Evolutionary conservation across 2,329 filamentous ascomycete species (phyloP), one percentile per base, ranked within the genome.

Genomic region (Colletotrichum horii): DNA sequence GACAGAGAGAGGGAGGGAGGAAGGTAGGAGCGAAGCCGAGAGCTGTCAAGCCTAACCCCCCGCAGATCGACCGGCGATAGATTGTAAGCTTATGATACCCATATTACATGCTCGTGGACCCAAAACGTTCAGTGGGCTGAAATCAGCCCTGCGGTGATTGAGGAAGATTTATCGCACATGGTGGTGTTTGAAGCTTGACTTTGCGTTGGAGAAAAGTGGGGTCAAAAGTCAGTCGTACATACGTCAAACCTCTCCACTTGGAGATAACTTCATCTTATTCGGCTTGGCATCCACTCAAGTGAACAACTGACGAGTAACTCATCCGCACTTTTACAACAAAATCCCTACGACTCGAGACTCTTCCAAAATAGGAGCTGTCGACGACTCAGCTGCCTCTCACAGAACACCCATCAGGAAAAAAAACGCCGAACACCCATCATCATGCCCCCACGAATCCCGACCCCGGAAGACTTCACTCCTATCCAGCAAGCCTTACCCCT

Each of bases 381-480:
- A 62, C 58, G 58, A 32, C 26, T 30, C 28, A 32, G 26, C 28
- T 2, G 58, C 14, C 26, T 30, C 58, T 62, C 28, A 62, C 28
- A 52, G 11, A 32, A 66, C 24, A 11, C 38, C n/a, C 22, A 24
- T 15, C 32, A 24, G 62, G 26, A 55, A 34, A 70, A 30, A n/a
- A 15, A 19, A 12, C 34, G 12, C 56, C 38, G 38, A 55, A 48
- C 5, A 26, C 12, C 22, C 26, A 60, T 58, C 36, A 89, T 64
- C 36, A 89, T 86, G 84, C 84, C 88, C 34, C 86, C 88, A 5
- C 86, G 88, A 55, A 87, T 91, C 77, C 90, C 90, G 8, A 87
- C 87, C 26, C 81, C 84, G 11, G 83, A 84, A 19, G 90, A 92
- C 82, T 91, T 92, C 78, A 77, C 84, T 48, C 79, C 85, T 34